Evolutionary conservation across 1,139 yeast species (phyloP), one percentile per base, ranked within the genome.

Genomic region (Diutina siamensis): DNA sequence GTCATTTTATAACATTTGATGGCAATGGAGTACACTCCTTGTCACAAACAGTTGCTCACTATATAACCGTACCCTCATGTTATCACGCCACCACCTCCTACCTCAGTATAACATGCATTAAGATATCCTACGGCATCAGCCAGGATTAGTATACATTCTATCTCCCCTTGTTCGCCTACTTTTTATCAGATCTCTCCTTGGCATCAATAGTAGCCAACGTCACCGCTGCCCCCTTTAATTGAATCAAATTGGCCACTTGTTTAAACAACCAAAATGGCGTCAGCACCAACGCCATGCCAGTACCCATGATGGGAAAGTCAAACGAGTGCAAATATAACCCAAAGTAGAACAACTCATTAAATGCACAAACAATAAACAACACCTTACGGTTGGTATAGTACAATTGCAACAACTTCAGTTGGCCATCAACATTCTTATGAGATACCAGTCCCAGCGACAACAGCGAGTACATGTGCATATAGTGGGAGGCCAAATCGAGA

Each of bases 381-480:
- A 94, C 95, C 25, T 63, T 76, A 56, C 88, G 77, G 68, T 86
- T 83, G 50, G 88, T 85, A 66, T 94, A 94, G 70, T 94, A 94
- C 52, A 89, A 72, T 53, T 82, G 76, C 58, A 94, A 72, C 48
- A 92, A 71, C 71, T 78, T 76, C 51, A 82, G 78, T 53, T 79
- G 78, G 54, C 76, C 70, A 51, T 80, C 85, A 48, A 94, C 86
- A 53, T 79, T 77, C 68, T 94, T 94, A 67, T 94, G 99, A 40
- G 89, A 79, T 15, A 76, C 59, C 10, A 85, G 80, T 13, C 97
- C 97, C 44, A 79, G 71, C 46, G 81, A 74, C 56, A 89, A 68
- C 71, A 87, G 85, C 46, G 97, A 96, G 62, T 89, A 89, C 98
- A 94, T 92, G 69, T 94, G 98, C 84, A 94, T 86, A 67, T 94